Conservation (phyloP, 1,139 yeast species). For the Protomyces inouyei region DNA sequence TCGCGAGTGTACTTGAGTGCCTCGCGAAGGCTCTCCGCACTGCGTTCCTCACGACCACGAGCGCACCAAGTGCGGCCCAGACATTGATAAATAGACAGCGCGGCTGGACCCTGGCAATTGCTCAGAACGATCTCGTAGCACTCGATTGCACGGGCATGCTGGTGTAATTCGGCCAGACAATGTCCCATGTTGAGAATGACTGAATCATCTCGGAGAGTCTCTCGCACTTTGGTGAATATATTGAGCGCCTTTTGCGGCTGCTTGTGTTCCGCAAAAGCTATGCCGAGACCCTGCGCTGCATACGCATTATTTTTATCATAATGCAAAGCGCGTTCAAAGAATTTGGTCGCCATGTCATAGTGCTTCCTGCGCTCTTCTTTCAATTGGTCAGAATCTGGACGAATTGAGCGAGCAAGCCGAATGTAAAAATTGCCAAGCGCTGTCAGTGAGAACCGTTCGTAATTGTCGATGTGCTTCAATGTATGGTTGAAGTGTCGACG, state of each 20-base stretch:
- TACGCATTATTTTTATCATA: constrained; percentile 81
- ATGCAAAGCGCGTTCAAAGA: constrained; percentile 80
- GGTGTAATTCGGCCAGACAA: constrained; percentile 74
- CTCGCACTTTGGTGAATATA: constrained; percentile 74
- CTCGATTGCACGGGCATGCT: constrained; percentile 81
- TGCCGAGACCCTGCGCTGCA: constrained; percentile 98
- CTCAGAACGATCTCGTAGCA: constrained; percentile 23
- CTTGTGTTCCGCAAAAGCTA: constrained; percentile 82
- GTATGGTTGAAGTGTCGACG: constrained; percentile 81
- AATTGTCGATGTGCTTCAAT: constrained; percentile 67
- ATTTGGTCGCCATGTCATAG: constrained; percentile 80
- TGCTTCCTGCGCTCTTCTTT: constrained; percentile 68
- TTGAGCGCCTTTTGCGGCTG: constrained; percentile 66
- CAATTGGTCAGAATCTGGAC: constrained; percentile 50
- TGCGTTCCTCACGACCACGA: constrained; percentile 69
- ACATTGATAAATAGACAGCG: constrained; percentile 53
- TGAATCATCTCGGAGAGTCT: constrained; percentile 77
- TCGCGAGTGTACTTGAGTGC: constrained; percentile 58
- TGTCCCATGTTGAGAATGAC: constrained; percentile 85
- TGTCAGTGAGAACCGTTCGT: constrained; percentile 81
- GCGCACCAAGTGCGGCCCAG: constrained; percentile 89
- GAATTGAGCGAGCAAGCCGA: constrained; percentile 72
- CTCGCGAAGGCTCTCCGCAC: constrained; percentile 53
- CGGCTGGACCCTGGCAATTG: constrained; percentile 60
- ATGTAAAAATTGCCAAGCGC: constrained; percentile 87